These are phyloP conservation scores for Apiosordaria backusii DNA, from an alignment of 495 filamentous ascomycete species.

Conservation along the genomic window DNA sequence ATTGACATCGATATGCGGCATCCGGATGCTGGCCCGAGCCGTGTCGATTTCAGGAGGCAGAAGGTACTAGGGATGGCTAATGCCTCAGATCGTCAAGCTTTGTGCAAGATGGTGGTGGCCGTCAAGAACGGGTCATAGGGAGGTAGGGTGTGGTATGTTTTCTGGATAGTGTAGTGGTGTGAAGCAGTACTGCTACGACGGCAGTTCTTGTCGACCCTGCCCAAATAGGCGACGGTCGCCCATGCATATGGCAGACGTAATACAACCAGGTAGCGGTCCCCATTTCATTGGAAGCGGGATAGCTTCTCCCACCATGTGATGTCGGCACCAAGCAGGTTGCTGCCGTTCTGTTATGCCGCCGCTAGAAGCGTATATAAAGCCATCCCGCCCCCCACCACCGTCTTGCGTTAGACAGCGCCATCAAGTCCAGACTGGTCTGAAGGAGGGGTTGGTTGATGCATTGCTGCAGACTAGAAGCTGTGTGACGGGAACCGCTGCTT, in stretches of 20 bases:
- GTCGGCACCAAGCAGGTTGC: not conserved
- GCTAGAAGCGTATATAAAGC: not conserved
- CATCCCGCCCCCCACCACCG: not conserved
- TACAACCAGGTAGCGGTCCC: not conserved
- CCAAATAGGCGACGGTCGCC: not conserved
- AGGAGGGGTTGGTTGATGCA: conserved; percentile 6
- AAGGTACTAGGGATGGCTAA: not conserved
- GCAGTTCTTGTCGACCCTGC: not conserved
- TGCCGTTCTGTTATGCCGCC: not conserved
- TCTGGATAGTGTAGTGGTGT: conserved; percentile 2
- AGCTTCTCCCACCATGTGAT: not conserved
- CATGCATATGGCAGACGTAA: conserved; percentile 1
- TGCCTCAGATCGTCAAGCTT: not conserved
- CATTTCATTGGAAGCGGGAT: conserved; percentile 2
- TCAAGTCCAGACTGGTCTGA: conserved; percentile 10
- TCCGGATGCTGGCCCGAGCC: not conserved
- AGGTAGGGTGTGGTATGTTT: not conserved
- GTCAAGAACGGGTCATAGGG: not conserved
- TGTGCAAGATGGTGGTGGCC: not conserved
- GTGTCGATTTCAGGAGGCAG: not conserved
- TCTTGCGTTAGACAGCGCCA: not conserved
- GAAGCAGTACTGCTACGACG: not conserved
- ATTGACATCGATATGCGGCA: not conserved
- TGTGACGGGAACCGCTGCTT: conserved; percentile 6
- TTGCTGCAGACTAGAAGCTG: not conserved